These are phyloP conservation scores for Aureobasidium vineae DNA, from an alignment of 2,329 filamentous ascomycete genomes.

Conservation along the genomic window DNA sequence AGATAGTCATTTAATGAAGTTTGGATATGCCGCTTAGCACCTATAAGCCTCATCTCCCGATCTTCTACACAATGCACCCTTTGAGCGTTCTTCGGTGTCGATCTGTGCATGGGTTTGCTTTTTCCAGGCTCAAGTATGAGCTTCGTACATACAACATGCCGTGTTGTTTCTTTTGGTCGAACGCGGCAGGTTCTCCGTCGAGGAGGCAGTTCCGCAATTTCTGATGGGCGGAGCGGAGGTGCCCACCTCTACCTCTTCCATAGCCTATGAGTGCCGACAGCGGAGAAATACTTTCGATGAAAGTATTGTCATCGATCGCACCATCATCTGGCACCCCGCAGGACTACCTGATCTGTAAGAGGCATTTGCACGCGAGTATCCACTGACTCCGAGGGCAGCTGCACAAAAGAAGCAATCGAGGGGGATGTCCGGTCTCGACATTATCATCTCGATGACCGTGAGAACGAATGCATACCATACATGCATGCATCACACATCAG, in stretches of 20 bases:
- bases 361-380: neutral
- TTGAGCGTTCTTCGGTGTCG: neutral
- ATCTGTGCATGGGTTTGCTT: neutral
- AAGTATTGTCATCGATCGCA: neutral
- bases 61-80: neutral
- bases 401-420: neutral
- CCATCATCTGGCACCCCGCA: neutral
- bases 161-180: neutral
- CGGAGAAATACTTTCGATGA: constrained; percentile 6
- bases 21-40: neutral
- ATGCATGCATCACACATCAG: neutral
- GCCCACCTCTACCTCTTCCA: no score
- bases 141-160: neutral
- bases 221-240: neutral
- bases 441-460: neutral
- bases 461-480: neutral
- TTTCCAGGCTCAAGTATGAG: neutral
- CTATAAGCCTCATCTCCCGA: neutral
- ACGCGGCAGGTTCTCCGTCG: neutral
- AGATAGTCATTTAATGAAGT: neutral
- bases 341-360: neutral
- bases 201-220: neutral
- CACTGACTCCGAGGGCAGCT: neutral
- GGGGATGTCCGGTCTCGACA: neutral
- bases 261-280: neutral